Percentiles rank a stretch among this genome's conserved stretches.
Conservation (phyloP, 805 yeast species). For the Candida incommunis region DNA sequence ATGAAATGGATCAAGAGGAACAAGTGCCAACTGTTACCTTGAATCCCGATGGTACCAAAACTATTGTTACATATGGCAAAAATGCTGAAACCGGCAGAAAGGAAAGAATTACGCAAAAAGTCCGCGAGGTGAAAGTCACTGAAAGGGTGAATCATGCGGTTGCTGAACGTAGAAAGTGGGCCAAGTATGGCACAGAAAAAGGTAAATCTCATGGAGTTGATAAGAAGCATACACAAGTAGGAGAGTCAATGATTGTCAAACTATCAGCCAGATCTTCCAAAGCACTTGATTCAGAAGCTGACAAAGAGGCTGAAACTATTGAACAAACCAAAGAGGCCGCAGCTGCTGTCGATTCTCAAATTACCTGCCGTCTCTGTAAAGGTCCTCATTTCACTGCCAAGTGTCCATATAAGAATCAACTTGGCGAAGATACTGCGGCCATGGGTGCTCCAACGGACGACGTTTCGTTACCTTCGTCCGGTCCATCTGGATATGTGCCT, state of each 20-base stretch:
- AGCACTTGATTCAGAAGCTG: slow-evolving; percentile 44
- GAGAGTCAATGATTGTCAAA: slow-evolving; percentile 60
- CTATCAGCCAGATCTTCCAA: slow-evolving; percentile 33
- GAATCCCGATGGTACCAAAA: slow-evolving; percentile 81
- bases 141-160: slow-evolving; percentile 75
- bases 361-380: slow-evolving; percentile 79
- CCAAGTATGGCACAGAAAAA: slow-evolving; percentile 72
- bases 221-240: slow-evolving; percentile 73
- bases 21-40: slow-evolving; percentile 50
- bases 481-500: slow-evolving; percentile 40
- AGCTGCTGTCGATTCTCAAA: slow-evolving; percentile 21
- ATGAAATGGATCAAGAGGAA: slow-evolving; percentile 46
- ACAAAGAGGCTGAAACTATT: slow-evolving; percentile 33
- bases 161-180: slow-evolving; percentile 82
- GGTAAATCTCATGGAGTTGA: slow-evolving; percentile 74
- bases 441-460: slow-evolving; percentile 20
- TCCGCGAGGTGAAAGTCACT: slow-evolving; percentile 60
- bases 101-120: slow-evolving; percentile 74
- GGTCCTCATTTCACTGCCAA: slow-evolving; percentile 87
- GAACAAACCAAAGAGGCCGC: slow-evolving; percentile 33
- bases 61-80: slow-evolving; percentile 58
- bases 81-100: slow-evolving; percentile 67
- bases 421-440: slow-evolving; percentile 32
- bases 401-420: slow-evolving; percentile 90
- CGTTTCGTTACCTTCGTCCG: slow-evolving; percentile 11